These are phyloP conservation scores for Stenocarpella maydis DNA, from an alignment of 2,329 filamentous ascomycete species.

Conservation along the genomic window DNA sequence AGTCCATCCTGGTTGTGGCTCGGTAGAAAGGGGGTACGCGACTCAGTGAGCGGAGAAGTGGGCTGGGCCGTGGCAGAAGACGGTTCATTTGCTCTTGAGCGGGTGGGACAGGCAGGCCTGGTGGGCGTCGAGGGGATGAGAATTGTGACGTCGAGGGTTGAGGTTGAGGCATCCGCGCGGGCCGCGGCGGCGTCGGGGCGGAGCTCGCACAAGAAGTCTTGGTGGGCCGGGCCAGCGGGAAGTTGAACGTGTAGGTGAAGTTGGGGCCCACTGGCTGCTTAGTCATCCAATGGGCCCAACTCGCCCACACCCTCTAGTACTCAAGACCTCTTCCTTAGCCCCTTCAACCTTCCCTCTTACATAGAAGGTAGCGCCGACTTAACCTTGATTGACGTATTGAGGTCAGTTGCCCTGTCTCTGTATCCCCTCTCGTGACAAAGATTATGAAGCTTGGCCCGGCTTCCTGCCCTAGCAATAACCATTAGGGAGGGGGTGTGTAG, in stretches of 20 bases:
- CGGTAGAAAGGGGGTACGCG: not conserved
- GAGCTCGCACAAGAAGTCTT: not conserved
- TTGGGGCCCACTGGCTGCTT: too few species aligned
- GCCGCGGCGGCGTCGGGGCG: constrained; percentile 4
- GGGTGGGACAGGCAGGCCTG: too few species aligned
- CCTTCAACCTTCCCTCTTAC: too few species aligned
- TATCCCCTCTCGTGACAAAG: too few species aligned
- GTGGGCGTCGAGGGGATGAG: too few species aligned
- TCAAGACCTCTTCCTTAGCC: too few species aligned
- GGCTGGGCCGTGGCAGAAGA: not conserved
- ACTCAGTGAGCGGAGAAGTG: not conserved
- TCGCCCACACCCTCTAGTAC: too few species aligned
- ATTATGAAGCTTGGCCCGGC: not conserved
- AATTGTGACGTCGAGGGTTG: not conserved
- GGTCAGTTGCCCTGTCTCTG: too few species aligned
- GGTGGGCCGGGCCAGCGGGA: not conserved
- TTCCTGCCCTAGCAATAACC: not conserved
- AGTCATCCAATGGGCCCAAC: too few species aligned
- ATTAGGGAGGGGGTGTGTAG: not conserved
- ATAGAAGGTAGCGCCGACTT: too few species aligned
- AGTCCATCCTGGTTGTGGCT: constrained; percentile 48
- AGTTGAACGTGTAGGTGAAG: too few species aligned
- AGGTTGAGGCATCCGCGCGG: not conserved
- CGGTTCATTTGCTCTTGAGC: not conserved
- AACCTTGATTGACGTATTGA: too few species aligned